phyloP scores from a whole-genome alignment of 768 basidiomycete species.

The Lactarius pseudohatsudake region DNA sequence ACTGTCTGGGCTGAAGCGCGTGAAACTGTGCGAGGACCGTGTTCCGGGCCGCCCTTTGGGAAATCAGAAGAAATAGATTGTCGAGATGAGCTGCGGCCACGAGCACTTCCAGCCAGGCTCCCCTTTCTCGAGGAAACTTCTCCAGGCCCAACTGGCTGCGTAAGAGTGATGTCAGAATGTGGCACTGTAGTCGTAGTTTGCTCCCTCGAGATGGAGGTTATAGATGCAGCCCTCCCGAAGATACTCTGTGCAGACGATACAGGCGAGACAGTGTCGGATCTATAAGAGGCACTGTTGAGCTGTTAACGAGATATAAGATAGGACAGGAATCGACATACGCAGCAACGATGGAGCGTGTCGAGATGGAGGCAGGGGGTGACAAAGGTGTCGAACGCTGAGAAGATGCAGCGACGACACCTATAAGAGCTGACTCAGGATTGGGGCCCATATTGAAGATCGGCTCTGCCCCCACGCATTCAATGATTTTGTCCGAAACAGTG shows the following conservation, averaged over 20 bases:
- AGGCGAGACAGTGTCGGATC: slow-evolving; percentile 19
- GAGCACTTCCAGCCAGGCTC: neutral
- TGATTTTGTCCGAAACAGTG: slow-evolving; percentile 2
- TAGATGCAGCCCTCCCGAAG: slow-evolving; percentile 13
- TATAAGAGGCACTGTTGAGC: slow-evolving; percentile 16
- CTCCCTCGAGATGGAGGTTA: neutral
- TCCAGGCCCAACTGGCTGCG: neutral
- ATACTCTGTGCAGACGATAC: slow-evolving; percentile 26
- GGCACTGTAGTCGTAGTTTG: neutral
- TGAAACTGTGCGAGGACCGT: neutral
- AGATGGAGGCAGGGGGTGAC: slow-evolving; percentile 10
- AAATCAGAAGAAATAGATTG: slow-evolving; percentile 3
- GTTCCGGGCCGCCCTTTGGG: neutral
- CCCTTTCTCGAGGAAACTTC: neutral
- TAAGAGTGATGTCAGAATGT: neutral
- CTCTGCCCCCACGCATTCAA: slow-evolving; percentile 3
- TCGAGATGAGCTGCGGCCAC: slow-evolving; percentile 11
- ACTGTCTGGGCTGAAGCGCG: slow-evolving; percentile 17
- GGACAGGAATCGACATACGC: slow-evolving; percentile 11
- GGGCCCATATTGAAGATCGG: neutral
- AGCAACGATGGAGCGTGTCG: slow-evolving; percentile 19
- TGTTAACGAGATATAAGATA: neutral
- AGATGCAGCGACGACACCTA: neutral
- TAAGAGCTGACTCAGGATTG: neutral
- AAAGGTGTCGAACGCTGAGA: slow-evolving; percentile 7